These are phyloP conservation scores for Mucor irregularis DNA, from an alignment of 371 early-diverging fungal genomes.

Conservation along the genomic window DNA sequence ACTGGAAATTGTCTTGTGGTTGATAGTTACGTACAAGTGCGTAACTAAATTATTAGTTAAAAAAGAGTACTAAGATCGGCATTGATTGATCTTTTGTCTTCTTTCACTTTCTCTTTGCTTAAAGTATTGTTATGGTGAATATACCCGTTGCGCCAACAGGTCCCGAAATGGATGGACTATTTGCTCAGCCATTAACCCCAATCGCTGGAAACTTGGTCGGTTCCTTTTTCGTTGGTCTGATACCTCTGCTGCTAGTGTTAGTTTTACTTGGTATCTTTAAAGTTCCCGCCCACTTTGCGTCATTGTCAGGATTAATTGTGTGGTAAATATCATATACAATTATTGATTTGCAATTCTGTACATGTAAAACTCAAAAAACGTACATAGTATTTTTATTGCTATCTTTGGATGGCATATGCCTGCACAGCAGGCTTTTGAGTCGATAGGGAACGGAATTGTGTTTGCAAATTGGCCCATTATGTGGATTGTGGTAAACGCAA, in stretches of 20 bases:
- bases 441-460: conserved; percentile 44
- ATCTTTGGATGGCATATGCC: conserved; percentile 60
- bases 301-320: conserved; percentile 33
- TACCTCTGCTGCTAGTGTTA: conserved; percentile 41
- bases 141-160: conserved; percentile 28
- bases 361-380: conserved; percentile 4
- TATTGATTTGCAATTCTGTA: conserved; percentile 31
- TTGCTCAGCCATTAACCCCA: conserved; percentile 42
- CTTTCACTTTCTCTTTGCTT: background rate
- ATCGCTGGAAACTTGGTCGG: conserved; percentile 40
- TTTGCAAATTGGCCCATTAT: conserved; percentile 59
- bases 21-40: too few relatives aligned
- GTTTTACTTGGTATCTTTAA: conserved; percentile 38
- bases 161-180: conserved; percentile 30
- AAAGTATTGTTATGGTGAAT: conserved; percentile 25
- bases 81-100: background rate
- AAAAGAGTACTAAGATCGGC: background rate
- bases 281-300: conserved; percentile 36
- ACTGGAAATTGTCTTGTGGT: background rate
- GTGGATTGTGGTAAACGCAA: conserved; percentile 57
- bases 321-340: conserved; percentile 30
- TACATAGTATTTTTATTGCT: conserved; percentile 48
- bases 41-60: too few relatives aligned
- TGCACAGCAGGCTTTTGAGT: conserved; percentile 44
- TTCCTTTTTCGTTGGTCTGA: conserved; percentile 46